phyloP scores from a whole-genome alignment of 768 basidiomycete species.

The Saitozyma sp. region DNA sequence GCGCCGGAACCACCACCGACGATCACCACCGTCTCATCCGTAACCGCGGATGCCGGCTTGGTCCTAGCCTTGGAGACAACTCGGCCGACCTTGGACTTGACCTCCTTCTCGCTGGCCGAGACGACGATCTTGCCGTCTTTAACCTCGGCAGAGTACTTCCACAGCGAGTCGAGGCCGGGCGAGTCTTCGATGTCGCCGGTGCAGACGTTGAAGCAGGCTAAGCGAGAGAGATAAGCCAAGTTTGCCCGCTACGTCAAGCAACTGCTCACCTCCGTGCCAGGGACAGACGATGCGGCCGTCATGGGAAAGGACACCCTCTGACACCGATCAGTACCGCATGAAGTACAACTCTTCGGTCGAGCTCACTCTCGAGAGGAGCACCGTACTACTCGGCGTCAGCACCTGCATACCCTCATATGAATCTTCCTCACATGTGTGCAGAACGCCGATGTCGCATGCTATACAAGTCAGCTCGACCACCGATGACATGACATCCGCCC shows the following conservation, averaged over 20 bases:
- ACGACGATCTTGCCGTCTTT: conserved; percentile 71
- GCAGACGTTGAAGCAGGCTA: conserved; percentile 84
- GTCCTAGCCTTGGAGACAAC: conserved; percentile 56
- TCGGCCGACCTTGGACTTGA: conserved; percentile 68
- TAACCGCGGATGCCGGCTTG: conserved; percentile 40
- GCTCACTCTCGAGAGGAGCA: conserved; percentile 68
- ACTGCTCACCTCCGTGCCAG: conserved; percentile 75
- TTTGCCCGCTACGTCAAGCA: neutral
- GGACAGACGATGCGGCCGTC: conserved; percentile 81
- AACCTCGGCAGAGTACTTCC: conserved; percentile 71
- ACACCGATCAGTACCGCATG: conserved; percentile 59
- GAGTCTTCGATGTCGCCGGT: conserved; percentile 70
- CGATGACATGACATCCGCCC: neutral
- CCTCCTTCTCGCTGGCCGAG: conserved; percentile 66
- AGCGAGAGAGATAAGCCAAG: conserved; percentile 6
- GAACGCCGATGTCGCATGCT: conserved; percentile 70
- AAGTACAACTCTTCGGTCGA: neutral
- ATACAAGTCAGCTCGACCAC: neutral
- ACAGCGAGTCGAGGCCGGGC: conserved; percentile 75
- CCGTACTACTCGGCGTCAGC: conserved; percentile 61
- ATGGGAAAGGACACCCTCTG: conserved; percentile 71
- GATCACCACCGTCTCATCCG: conserved; percentile 67
- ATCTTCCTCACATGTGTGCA: conserved; percentile 68
- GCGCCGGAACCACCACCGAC: conserved; percentile 84
- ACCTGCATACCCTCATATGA: neutral